Conservation (phyloP, 768 basidiomycete species). For the Leccinellum luteum region DNA sequence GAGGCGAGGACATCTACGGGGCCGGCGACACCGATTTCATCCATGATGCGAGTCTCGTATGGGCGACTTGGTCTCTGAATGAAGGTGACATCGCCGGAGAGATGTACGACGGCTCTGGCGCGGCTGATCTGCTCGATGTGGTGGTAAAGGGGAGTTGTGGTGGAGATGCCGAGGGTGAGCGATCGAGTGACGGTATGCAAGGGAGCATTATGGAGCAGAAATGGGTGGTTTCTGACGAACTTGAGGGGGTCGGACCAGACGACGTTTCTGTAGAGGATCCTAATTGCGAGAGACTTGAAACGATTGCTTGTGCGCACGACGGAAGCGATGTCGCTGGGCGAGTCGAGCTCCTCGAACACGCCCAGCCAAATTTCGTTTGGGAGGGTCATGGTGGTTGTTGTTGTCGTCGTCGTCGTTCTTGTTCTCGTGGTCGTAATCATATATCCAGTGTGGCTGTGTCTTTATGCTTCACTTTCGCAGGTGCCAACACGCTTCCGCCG, state of each 20-base stretch:
- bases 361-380: conserved; percentile 40
- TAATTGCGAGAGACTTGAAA: conserved; percentile 30
- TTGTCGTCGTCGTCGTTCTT: not conserved
- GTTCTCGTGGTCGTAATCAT: too few species aligned
- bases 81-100: conserved; percentile 12
- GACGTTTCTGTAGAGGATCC: conserved; percentile 34
- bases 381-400: conserved; percentile 18
- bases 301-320: conserved; percentile 31
- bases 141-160: conserved; percentile 9
- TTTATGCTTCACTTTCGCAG: not conserved
- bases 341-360: conserved; percentile 36
- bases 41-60: conserved; percentile 27
- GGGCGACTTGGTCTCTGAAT: conserved; percentile 18
- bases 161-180: conserved; percentile 30
- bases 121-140: conserved; percentile 31
- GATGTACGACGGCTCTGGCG: conserved; percentile 22
- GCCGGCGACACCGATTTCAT: conserved; percentile 17
- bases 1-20: conserved; percentile 24
- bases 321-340: conserved; percentile 29
- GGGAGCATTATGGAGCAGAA: conserved; percentile 6
- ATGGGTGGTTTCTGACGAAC: conserved; percentile 24
- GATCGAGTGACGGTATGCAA: conserved; percentile 17
- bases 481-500: not conserved
- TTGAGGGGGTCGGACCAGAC: conserved; percentile 32
- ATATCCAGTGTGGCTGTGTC: not conserved